Evolutionary conservation across 495 filamentous ascomycete species (phyloP), one percentile per base, ranked within the genome.

Genomic region (Parathielavia appendiculata): DNA sequence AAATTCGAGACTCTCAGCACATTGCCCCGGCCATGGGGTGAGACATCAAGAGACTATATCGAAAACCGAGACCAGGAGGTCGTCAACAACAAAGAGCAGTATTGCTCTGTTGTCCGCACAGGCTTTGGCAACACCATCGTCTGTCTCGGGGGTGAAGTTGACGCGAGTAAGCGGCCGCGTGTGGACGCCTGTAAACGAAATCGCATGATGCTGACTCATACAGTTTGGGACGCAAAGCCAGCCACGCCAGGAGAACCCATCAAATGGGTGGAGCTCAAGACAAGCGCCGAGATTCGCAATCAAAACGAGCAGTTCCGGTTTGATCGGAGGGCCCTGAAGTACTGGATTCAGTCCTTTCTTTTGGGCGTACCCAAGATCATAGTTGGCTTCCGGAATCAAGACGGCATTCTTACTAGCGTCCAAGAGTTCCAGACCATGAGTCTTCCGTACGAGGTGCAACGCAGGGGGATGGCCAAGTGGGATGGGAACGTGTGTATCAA

Each of bases 211-310:
- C 47, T 45, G 14, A 50, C 48, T 30, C 6, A n/a, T 32, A 54
- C 58, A 89, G 88, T 95, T 17, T 92, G 91, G 90, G 91, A 93
- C 66, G 79, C 75, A 56, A 92, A 91, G 66, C 89, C 91, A 0
- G 70, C 65, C 0, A 73, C 81, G 34, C 80, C 79, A 50, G 82
- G 83, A 38, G 77, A 78, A 5, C 84, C 87, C 1, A 88, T 89
- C 53, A 86, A 92, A 59, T 99, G 92, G 86, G 86, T 99, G 16
- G 93, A 99, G 70, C 78, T 99, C 49, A 99, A 99, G 69, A 97
- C 93, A 0, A 82, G 83, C 2, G 86, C 83, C n/a, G 83, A 87
- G 56, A 85, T 88, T 36, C 73, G 74, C 26, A 79, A 75, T 36
- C 78, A 86, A 1, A 79, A 82, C 36, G 87, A 90, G 59, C 76